Conservation (phyloP, 2,329 filamentous ascomycete species). For the Scedosporium aurantiacum region DNA sequence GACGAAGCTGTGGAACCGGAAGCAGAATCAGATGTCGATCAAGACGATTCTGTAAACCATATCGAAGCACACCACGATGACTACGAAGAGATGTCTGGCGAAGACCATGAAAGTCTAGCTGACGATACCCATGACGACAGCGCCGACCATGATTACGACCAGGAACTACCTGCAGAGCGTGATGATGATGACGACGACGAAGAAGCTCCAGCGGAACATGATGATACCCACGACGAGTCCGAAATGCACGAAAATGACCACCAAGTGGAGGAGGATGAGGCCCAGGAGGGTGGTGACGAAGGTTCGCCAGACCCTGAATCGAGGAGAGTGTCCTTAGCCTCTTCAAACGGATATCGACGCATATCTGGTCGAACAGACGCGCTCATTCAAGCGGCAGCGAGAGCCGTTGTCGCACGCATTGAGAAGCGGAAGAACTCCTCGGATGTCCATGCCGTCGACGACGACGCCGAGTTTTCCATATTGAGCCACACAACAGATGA, state of each 20-base stretch:
- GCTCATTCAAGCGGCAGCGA: constrained; percentile 40
- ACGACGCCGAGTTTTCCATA: neutral
- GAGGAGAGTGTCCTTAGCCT: neutral
- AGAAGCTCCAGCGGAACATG: neutral
- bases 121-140: neutral
- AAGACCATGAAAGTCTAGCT: neutral
- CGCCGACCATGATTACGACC: neutral
- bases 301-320: neutral
- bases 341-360: constrained; percentile 17
- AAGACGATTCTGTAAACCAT: neutral
- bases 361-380: constrained; percentile 36
- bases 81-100: neutral
- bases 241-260: neutral
- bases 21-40: neutral
- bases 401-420: constrained; percentile 37
- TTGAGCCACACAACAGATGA: neutral
- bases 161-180: neutral
- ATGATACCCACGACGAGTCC: neutral
- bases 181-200: neutral
- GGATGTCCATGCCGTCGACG: constrained; percentile 18
- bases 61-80: neutral
- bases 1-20: neutral
- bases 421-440: constrained; percentile 17
- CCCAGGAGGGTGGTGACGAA: neutral
- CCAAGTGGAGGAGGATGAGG: neutral